Percentiles rank a stretch among this genome's conserved stretches.
phyloP scores from a whole-genome alignment of 805 yeast genomes.

The Candida ipomoeae region DNA sequence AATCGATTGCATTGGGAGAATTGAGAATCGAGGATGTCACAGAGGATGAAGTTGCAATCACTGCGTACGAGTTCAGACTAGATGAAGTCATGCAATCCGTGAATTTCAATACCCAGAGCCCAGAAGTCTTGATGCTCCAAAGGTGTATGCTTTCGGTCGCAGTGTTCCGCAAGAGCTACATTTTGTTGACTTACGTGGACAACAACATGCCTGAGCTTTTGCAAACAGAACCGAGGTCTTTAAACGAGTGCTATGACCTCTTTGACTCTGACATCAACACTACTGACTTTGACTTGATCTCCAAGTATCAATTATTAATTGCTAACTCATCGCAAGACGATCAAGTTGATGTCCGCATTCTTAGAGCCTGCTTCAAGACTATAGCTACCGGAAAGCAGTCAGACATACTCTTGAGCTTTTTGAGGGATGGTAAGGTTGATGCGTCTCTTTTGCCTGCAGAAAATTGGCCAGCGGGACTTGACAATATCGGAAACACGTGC shows the following conservation, averaged over 20 bases:
- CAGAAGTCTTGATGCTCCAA: conserved; percentile 38
- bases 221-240: conserved; percentile 12
- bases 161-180: conserved; percentile 49
- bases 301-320: conserved; percentile 44
- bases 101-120: conserved; percentile 28
- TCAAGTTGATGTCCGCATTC: conserved; percentile 47
- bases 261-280: conserved; percentile 51
- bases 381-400: conserved; percentile 56
- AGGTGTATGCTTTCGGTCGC: conserved; percentile 65
- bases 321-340: conserved; percentile 10
- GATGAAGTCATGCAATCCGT: conserved; percentile 44
- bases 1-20: conserved; percentile 31
- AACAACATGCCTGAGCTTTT: conserved; percentile 33
- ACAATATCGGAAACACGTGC: conserved; percentile 95
- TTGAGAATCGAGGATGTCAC: conserved; percentile 40
- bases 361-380: conserved; percentile 54
- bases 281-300: conserved; percentile 52
- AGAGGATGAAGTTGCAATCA: conserved; percentile 61
- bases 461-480: conserved; percentile 86
- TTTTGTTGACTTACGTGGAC: conserved; percentile 54
- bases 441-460: conserved; percentile 54
- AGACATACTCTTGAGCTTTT: conserved; percentile 49
- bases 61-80: conserved; percentile 65
- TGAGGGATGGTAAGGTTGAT: conserved; percentile 61
- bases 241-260: conserved; percentile 38